Percentiles rank a stretch among this genome's conserved stretches.
phyloP scores from a whole-genome alignment of 495 filamentous ascomycete species.

The Penicillium desertorum region DNA sequence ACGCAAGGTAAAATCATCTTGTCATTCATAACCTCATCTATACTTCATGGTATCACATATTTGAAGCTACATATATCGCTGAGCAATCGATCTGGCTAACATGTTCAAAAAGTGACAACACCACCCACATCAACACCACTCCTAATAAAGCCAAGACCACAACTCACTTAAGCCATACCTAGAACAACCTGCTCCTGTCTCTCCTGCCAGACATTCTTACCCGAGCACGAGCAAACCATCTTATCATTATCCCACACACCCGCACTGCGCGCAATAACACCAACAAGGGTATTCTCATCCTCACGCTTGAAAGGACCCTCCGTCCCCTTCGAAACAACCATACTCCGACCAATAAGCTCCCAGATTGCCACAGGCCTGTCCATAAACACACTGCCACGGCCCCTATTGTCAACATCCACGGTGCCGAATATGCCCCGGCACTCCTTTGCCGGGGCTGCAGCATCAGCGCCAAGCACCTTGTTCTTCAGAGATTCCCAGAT shows the following conservation, averaged over 20 bases:
- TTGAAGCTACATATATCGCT: not conserved
- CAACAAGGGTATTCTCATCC: slow-evolving; percentile 80
- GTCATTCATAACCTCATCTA: slow-evolving; percentile 7
- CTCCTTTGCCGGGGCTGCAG: slow-evolving; percentile 29
- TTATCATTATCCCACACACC: slow-evolving; percentile 99
- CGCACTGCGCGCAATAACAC: slow-evolving; percentile 90
- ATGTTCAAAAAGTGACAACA: not conserved
- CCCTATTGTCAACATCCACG: slow-evolving; percentile 61
- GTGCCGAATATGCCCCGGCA: slow-evolving; percentile 70
- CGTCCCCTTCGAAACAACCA: slow-evolving; percentile 67
- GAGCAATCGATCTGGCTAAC: not conserved
- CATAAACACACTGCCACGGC: slow-evolving; percentile 73
- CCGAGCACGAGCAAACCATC: slow-evolving; percentile 91
- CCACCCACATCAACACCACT: not conserved
- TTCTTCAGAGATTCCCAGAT: slow-evolving; percentile 68
- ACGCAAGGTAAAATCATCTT: not conserved
- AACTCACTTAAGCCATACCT: slow-evolving; percentile 67
- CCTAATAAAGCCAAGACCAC: not conserved
- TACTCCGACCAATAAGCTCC: slow-evolving; percentile 91
- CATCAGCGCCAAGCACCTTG: slow-evolving; percentile 47
- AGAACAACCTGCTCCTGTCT: slow-evolving; percentile 81
- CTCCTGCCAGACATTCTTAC: slow-evolving; percentile 98
- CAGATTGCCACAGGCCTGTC: slow-evolving; percentile 82
- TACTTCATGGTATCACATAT: slow-evolving; percentile 1
- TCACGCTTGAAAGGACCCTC: slow-evolving; percentile 58